Evolutionary conservation across 2,329 filamentous ascomycete genomes (phyloP), one percentile per base, ranked within the genome.

Genomic region (Penicillium thymicola): DNA sequence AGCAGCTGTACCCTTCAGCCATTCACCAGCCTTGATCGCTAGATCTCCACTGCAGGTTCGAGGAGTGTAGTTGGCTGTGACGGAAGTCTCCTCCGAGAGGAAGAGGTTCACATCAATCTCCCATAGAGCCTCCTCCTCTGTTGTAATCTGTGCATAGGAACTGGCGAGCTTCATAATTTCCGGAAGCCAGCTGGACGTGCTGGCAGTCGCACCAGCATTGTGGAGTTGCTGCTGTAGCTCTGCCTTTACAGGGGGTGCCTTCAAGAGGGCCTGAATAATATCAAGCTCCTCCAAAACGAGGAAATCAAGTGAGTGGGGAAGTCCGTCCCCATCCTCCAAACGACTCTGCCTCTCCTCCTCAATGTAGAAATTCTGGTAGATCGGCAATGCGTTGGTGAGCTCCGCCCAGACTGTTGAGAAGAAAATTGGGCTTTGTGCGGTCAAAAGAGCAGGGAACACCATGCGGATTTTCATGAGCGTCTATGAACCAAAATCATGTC

Each of bases 21-120:
- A 96, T 72, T 97, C 92, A 46, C 90, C 90, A 57, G 96, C 81
- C 76, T 96, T 97, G 75, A 96, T 92, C 28, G 96, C 82, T 47
- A 99, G 79, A 71, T 97, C 94, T 47, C 92, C 92, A 61, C 91
- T 94, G 40, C 93, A 94, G 18, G 91, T 96, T 64, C 94, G 86
- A 14, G 94, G 90, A 0, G 94, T 97, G 76, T 97, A 99, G 73
- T 97, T 97, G 32, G 92, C 90, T 13, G 92, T 96, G 18, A 97
- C 89, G 2, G 92, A 93, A 2, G 91, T 93, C 76, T 97, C 93
- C 74, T 99, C 94, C 0, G 92, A 93, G 45, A 99, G 81, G 75
- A 95, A 99, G 2, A 99, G 83, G 57, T 96, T 97, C 64, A 95
- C 89, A 73, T 99, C 94, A 60, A 97, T 91, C 65, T 97, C 91